Conservation (phyloP, 345 rosid genomes). For the Citrus sp. region DNA sequence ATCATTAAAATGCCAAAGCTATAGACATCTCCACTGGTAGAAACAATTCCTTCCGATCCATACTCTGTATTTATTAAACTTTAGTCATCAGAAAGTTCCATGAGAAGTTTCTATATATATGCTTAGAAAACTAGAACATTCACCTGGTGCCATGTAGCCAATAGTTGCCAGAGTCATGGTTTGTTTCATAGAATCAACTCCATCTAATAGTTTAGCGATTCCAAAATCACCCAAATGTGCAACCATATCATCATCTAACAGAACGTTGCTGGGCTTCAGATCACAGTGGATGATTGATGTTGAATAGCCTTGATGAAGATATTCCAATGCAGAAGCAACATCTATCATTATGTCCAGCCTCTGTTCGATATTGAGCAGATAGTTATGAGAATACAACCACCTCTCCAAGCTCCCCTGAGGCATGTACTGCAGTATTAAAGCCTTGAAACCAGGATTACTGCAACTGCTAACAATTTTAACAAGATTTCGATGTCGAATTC, state of each 20-base stretch:
- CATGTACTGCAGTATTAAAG: not conserved
- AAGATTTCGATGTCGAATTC: not conserved
- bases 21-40: slow-evolving; percentile 11
- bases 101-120: too few relatives aligned
- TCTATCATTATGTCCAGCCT: slow-evolving; percentile 1
- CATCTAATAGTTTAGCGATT: not conserved
- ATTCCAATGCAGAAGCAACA: slow-evolving; percentile 12
- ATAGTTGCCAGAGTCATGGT: not conserved
- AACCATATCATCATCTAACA: not conserved
- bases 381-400: not conserved
- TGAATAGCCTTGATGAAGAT: slow-evolving; percentile 4
- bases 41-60: slow-evolving; percentile 15
- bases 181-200: not conserved
- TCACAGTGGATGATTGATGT: not conserved
- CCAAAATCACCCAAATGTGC: not conserved
- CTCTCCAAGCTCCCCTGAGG: not conserved
- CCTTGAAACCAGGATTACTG: not conserved
- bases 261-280: not conserved
- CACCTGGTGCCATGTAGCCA: not conserved
- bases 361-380: not conserved
- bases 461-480: not conserved
- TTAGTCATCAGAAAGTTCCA: not conserved
- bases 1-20: slow-evolving; percentile 14
- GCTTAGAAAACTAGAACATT: not conserved
- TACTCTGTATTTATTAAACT: slow-evolving; percentile 6